Conservation (phyloP, 305 asterid genomes). For the Fraxinus platypoda region DNA sequence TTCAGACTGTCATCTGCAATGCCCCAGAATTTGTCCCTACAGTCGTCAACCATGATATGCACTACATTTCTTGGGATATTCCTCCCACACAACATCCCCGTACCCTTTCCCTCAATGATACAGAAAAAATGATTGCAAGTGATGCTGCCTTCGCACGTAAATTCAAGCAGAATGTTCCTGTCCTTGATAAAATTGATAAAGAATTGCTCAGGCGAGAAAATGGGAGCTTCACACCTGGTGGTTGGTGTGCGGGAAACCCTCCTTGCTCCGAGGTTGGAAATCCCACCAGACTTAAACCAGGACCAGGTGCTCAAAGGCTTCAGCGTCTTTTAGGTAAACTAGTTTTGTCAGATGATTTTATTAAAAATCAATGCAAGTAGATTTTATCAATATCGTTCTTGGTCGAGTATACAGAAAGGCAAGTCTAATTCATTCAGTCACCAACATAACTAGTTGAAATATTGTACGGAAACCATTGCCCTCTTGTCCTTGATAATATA, state of each 20-base stretch:
- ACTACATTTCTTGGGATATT: slow-evolving; percentile 79
- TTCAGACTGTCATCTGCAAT: slow-evolving; percentile 84
- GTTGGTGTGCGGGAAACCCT: slow-evolving; percentile 76
- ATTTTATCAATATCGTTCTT: slow-evolving; percentile 22
- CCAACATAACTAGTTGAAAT: too few species aligned
- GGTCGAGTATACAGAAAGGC: slow-evolving; percentile 7
- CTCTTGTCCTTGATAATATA: too few species aligned
- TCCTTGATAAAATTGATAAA: slow-evolving; percentile 60
- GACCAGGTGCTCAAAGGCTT: slow-evolving; percentile 73
- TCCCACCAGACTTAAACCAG: slow-evolving; percentile 50
- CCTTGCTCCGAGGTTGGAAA: slow-evolving; percentile 67
- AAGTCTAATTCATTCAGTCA: neutral
- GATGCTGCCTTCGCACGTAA: slow-evolving; percentile 86
- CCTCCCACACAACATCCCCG: slow-evolving; percentile 93
- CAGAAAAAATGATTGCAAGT: slow-evolving; percentile 58
- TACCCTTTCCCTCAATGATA: slow-evolving; percentile 58
- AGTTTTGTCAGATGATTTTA: slow-evolving; percentile 30
- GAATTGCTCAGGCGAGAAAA: slow-evolving; percentile 56
- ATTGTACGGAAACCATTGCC: too few species aligned
- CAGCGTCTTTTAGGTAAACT: slow-evolving; percentile 49
- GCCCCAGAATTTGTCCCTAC: slow-evolving; percentile 67
- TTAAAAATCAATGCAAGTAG: slow-evolving; percentile 57
- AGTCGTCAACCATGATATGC: slow-evolving; percentile 89
- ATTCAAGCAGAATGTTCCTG: slow-evolving; percentile 49
- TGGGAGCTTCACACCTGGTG: slow-evolving; percentile 79